Conservation (phyloP, 495 filamentous ascomycete genomes). For the Trichocladium antarcticum region DNA sequence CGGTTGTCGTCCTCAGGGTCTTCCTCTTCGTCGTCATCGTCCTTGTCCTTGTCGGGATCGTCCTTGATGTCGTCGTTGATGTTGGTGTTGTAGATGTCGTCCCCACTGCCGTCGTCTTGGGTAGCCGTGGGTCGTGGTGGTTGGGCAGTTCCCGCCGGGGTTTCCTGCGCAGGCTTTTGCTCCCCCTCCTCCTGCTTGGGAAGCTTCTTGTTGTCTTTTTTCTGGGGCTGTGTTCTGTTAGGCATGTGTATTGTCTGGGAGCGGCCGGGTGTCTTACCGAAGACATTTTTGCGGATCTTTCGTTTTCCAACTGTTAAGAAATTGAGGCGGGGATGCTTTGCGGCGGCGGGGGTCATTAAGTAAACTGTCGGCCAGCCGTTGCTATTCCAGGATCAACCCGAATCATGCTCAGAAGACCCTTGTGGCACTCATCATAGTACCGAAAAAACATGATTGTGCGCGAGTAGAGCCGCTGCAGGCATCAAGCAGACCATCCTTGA, state of each 20-base stretch:
- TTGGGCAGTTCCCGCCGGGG: background rate
- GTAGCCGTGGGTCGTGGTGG: conserved; percentile 6
- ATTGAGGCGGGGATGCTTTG: conserved; percentile 4
- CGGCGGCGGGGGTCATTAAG: background rate
- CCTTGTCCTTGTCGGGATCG: conserved; percentile 1
- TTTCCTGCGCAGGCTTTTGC: conserved; percentile 7
- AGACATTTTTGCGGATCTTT: conserved; percentile 11
- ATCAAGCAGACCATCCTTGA: conserved; percentile 11
- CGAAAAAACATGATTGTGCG: conserved; percentile 15
- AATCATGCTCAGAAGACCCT: conserved; percentile 13
- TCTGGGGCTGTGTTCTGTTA: conserved; percentile 11
- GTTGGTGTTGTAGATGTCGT: conserved; percentile 10
- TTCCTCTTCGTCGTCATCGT: background rate
- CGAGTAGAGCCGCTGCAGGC: background rate
- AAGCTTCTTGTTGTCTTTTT: conserved; percentile 11
- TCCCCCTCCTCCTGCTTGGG: conserved; percentile 14
- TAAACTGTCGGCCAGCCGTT: background rate
- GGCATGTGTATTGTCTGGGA: background rate
- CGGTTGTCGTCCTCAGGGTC: background rate
- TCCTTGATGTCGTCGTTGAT: background rate
- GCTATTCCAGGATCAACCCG: background rate
- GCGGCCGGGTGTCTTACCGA: conserved; percentile 14
- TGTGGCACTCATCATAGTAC: conserved; percentile 18
- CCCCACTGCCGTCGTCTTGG: conserved; percentile 9
- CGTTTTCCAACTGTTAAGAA: background rate